Percentiles rank a stretch among this genome's conserved stretches.
Evolutionary conservation across 805 yeast genomes (phyloP).

Genomic region (Saccharomycopsis fermentans): DNA sequence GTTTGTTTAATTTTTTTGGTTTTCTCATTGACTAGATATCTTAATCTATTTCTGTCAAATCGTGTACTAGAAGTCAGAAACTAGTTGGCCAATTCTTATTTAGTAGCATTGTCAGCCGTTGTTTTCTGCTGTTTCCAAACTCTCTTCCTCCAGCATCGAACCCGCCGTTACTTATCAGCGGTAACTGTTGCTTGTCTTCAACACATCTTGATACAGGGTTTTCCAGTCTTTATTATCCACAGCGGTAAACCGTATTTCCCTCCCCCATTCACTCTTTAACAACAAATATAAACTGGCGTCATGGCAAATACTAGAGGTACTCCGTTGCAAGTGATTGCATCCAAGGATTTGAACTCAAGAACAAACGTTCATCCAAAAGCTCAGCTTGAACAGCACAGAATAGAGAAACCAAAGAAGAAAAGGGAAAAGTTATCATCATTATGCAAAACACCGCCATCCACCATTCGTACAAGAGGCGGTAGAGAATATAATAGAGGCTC

Average conservation of each 20-base stretch:
- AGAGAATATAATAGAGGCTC: slow-evolving; percentile 84
- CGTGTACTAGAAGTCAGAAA: no score
- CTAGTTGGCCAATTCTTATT: not conserved
- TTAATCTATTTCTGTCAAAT: no score
- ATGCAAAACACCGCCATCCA: slow-evolving; percentile 94
- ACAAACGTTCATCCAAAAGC: slow-evolving; percentile 14
- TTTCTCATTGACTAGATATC: no score
- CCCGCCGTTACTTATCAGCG: not conserved
- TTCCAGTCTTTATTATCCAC: no score
- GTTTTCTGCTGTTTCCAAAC: not conserved
- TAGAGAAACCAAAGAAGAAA: slow-evolving; percentile 47
- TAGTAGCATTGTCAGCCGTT: not conserved
- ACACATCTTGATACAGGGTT: no score
- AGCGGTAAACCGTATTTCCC: not conserved
- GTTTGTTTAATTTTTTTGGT: no score
- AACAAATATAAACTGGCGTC: no score
- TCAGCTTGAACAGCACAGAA: slow-evolving; percentile 20
- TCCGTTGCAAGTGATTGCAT: slow-evolving; percentile 30
- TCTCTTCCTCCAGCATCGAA: no score
- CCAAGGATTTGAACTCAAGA: slow-evolving; percentile 27
- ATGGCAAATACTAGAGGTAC: slow-evolving; percentile 30
- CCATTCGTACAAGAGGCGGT: slow-evolving; percentile 79
- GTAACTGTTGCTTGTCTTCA: not conserved
- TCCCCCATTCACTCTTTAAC: no score
- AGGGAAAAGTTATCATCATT: slow-evolving; percentile 83